Base-by-base conservation (phyloP, 306 rosid genomes). In the Lathyrus sativus region DNA sequence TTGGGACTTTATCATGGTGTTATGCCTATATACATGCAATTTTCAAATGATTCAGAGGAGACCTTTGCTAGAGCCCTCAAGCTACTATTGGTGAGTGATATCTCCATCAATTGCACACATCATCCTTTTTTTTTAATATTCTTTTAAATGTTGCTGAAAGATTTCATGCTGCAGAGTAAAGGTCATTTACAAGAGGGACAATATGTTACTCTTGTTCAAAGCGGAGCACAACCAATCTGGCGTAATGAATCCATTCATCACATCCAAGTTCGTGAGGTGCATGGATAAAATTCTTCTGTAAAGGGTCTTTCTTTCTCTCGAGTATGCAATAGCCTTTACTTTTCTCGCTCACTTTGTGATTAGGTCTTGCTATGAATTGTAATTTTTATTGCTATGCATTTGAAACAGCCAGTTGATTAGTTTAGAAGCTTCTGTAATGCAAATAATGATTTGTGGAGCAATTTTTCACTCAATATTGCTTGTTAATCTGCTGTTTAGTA, bases 161-260 rank as follows among this genome's bases (percentile, higher is more conserved):
- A 75, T 61, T 50, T 50, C 42, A 39, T 74, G 56, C 62, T 80
- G 75, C 78, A 93, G 99, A 87, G 73, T 26, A 78, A 89, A 70
- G 89, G 87, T 48, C 90, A 78, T 61, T 67, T 90, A 78, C 81
- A 77, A 15, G 87, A 82, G 74, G 97, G 88, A 43, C 85, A 88
- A 49, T 48, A 72, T 76, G 96, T 90, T 41, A 90, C 97, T 9
- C 88, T 93, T 54, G 99, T 93, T 62, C 99, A 93, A 86, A 93
- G 99, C 69, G 99, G 96, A 41, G 95, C 90, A 39, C 97, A 88
- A 71, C 95, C 96, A 73, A 93, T 93, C 68, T 93, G 99, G 99
- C 96, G 96, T 7, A 46, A 74, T 54, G 90, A 90, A 74, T 93
- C 96, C 54, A 88, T 88, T 70, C 99, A 93, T 68, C 96, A 88